Evolutionary conservation across 2,329 filamentous ascomycete genomes (phyloP).

Genomic region (Ascocoryne sarcoides): DNA sequence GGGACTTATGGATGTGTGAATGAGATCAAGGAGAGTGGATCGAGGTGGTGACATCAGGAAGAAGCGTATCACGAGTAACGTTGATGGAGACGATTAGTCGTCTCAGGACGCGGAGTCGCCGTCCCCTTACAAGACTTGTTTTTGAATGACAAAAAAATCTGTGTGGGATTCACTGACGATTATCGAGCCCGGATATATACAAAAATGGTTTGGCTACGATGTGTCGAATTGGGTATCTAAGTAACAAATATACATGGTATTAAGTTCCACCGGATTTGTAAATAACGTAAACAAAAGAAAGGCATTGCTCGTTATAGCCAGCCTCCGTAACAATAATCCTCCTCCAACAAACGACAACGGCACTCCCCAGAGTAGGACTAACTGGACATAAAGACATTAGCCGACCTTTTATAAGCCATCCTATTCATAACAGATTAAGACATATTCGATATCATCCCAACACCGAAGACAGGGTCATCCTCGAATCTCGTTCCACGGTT

Average conservation of each 20-base stretch:
- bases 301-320: not conserved
- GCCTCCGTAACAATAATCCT: not conserved
- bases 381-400: not conserved
- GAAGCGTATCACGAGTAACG: too few relatives aligned
- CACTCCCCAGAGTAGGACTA: too few relatives aligned
- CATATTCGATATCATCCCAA: slow-evolving; percentile 19
- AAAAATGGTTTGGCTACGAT: not conserved
- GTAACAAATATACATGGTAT: slow-evolving; percentile 1
- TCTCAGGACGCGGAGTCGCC: too few relatives aligned
- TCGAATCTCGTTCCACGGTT: slow-evolving; percentile 20
- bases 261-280: not conserved
- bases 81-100: too few relatives aligned
- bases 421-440: not conserved
- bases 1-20: too few relatives aligned
- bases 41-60: too few relatives aligned
- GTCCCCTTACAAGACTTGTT: too few relatives aligned
- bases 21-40: too few relatives aligned
- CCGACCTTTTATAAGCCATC: not conserved
- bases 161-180: too few relatives aligned
- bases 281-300: not conserved
- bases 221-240: slow-evolving; percentile 1
- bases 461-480: slow-evolving; percentile 27
- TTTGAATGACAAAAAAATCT: too few relatives aligned
- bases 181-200: not conserved
- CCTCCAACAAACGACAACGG: too few relatives aligned